Base-by-base conservation (phyloP, 129 eudicot species). In the Sambucus nigra region DNA sequence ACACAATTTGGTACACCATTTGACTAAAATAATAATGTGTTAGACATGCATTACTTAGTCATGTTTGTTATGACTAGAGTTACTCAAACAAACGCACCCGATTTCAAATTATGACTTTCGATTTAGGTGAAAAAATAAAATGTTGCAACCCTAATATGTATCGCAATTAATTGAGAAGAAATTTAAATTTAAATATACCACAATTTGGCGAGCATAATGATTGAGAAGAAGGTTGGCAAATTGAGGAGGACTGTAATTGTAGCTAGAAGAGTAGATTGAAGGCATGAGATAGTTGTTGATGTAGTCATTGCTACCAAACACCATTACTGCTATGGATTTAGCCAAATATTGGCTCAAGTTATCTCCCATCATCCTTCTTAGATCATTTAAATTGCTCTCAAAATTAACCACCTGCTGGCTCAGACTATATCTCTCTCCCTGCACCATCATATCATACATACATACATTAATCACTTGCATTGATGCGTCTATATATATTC, bases 291-390 rank as follows among this genome's bases (percentile, higher is more conserved):
- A 92, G 64, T 92, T 92, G 77, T 86, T 92, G 69, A 92, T 77
- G 87, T 92, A 92, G 74, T 92, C 99, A 40, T 80, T 92, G 76
- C 91, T 92, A 1, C 99, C 99, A 12, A 92, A 74, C 17, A 76
- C 83, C 77, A 92, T 59, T 11, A 92, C 55, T 10, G 78, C 89
- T 33, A 86, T 65, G 28, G 99, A 73, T 33, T 64, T 70, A 1
- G 89, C 45, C 2, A 92, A 80, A 52, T 71, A 67, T 5, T 49
- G 65, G 48, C 55, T 74, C 17, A 92, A 66, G 73, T 75, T 59
- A 0, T 4, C 55, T 51, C 71, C 55, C 87, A 82, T 74, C 80
- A 77, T 69, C 32, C 26, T 45, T 60, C 94, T 67, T 18, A 92
- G 63, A 17, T 85, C 80, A 51, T 80, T 56, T 64, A 92, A 64